phyloP scores from a whole-genome alignment of 305 asterid species.

The Ilex paraguariensis region DNA sequence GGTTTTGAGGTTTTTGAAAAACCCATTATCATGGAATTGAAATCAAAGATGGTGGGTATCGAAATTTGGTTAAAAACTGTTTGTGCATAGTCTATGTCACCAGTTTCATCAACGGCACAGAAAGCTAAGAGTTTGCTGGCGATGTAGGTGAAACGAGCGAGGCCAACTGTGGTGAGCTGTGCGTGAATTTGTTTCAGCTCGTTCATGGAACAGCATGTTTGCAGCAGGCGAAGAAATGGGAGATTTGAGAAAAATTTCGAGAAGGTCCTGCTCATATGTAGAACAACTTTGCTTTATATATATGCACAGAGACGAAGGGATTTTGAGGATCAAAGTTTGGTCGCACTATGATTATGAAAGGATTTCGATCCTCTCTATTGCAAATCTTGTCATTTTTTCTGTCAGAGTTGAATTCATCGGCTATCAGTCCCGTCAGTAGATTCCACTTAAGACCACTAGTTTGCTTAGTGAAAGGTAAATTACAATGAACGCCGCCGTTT shows the following conservation, averaged over 20 bases:
- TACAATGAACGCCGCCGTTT: too few relatives aligned
- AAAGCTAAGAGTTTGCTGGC: neutral
- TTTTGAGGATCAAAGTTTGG: too few relatives aligned
- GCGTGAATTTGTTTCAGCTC: neutral
- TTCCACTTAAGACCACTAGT: too few relatives aligned
- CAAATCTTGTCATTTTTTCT: too few relatives aligned
- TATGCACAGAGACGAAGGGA: too few relatives aligned
- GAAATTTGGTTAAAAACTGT: neutral
- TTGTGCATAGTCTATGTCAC: neutral
- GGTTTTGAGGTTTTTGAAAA: neutral
- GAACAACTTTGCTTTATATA: too few relatives aligned
- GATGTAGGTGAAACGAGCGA: conserved; percentile 2
- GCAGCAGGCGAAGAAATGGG: neutral
- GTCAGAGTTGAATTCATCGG: too few relatives aligned
- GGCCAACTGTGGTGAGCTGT: neutral
- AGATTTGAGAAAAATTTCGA: neutral
- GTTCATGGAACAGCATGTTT: neutral
- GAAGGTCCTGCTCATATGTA: neutral
- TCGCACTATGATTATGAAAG: too few relatives aligned
- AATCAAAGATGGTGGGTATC: conserved; percentile 1
- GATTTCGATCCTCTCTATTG: too few relatives aligned
- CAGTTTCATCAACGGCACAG: neutral
- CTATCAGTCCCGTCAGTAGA: too few relatives aligned
- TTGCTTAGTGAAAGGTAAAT: too few relatives aligned
- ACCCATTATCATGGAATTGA: neutral